A percentile compares a stretch with the other conserved stretches of the same genome.
Conservation (phyloP, 2,329 filamentous ascomycete genomes). For the Cladosporium colombiae region DNA sequence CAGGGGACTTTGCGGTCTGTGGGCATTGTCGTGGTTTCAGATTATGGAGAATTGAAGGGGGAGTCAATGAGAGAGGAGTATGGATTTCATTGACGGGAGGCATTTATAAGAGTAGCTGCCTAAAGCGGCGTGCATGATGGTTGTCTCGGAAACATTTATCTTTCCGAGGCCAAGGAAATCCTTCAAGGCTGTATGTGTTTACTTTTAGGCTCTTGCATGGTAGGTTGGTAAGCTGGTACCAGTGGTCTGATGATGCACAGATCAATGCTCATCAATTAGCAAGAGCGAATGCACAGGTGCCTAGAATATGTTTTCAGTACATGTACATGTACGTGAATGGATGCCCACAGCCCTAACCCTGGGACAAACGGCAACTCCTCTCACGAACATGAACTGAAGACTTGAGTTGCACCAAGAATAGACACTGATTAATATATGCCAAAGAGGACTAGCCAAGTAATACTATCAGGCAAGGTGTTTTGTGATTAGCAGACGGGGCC, state of each 20-base stretch:
- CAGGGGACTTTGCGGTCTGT: constrained; percentile 17
- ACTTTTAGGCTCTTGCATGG: not conserved
- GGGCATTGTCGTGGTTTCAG: not conserved
- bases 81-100: not conserved
- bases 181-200: not conserved
- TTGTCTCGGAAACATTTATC: not conserved
- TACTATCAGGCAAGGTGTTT: not conserved
- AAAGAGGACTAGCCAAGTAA: not conserved
- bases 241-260: not conserved
- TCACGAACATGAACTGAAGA: not conserved
- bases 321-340: not conserved
- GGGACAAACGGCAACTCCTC: not conserved
- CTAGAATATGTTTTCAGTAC: not conserved
- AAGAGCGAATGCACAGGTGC: not conserved
- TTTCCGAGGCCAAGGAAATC: not conserved
- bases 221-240: not conserved
- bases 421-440: too few relatives aligned
- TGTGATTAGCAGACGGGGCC: too few relatives aligned
- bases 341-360: not conserved
- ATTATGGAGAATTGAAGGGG: not conserved
- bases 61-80: not conserved
- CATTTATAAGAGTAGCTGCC: not conserved
- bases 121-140: not conserved
- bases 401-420: too few relatives aligned
- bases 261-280: not conserved